phyloP scores from a whole-genome alignment of 371 early-diverging fungal species.

The Mortierella sp. region DNA sequence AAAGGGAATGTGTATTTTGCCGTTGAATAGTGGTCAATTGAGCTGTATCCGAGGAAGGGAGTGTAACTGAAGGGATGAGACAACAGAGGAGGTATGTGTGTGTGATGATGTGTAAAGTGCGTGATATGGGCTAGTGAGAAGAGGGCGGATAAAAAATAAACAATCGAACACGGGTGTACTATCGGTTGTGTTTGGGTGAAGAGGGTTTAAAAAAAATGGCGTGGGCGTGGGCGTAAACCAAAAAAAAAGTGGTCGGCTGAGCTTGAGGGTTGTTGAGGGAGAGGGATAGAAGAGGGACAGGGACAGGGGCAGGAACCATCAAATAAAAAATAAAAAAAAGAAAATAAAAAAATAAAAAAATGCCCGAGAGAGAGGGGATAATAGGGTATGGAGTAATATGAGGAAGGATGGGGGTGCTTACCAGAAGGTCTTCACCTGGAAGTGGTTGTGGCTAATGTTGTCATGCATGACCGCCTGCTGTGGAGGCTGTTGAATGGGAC shows the following conservation, averaged over 20 bases:
- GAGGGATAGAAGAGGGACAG: not conserved
- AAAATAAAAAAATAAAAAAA: not conserved
- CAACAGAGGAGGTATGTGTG: not conserved
- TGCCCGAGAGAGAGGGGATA: not conserved
- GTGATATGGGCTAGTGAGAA: too few species aligned
- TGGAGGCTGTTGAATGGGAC: slow-evolving; percentile 1
- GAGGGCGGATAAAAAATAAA: not conserved
- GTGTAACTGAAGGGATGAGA: not conserved
- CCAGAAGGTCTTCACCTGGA: slow-evolving; percentile 56
- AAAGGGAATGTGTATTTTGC: not conserved
- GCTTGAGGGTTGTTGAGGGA: not conserved
- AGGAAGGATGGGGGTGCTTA: slow-evolving; percentile 12
- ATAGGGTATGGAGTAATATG: not conserved
- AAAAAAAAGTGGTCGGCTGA: not conserved
- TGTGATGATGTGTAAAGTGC: not conserved
- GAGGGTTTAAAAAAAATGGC: not conserved
- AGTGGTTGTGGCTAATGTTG: slow-evolving; percentile 42
- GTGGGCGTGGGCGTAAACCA: slow-evolving; percentile 1
- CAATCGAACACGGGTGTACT: not conserved
- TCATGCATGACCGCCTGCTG: slow-evolving; percentile 50
- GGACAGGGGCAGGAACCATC: not conserved
- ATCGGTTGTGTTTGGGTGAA: not conserved
- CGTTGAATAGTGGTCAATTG: not conserved
- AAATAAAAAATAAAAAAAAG: not conserved
- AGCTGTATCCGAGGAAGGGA: not conserved